These are phyloP conservation scores for Themeda triandra DNA, from an alignment of 176 grass and related monocot genomes.

Conservation along the genomic window DNA sequence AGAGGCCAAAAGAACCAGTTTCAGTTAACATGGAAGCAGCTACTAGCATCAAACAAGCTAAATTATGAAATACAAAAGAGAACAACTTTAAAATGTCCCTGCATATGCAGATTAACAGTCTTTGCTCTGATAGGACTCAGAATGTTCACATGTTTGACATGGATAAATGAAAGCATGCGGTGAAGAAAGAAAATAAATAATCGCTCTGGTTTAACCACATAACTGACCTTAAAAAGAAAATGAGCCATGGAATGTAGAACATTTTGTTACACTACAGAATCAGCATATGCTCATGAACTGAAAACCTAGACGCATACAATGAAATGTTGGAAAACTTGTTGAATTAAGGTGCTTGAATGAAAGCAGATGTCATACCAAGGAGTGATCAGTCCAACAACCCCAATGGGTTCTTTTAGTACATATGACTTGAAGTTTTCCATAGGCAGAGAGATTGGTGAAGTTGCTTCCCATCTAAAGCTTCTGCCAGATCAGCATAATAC, in stretches of 20 bases:
- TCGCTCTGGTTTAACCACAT: neutral
- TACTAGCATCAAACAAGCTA: conserved; percentile 6
- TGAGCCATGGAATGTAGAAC: neutral
- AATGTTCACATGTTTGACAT: neutral
- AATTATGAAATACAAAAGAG: neutral
- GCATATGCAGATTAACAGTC: neutral
- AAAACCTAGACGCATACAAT: neutral
- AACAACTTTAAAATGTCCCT: neutral
- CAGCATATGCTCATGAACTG: neutral
- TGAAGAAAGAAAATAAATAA: neutral
- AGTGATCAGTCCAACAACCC: conserved; percentile 94
- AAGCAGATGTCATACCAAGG: conserved; percentile 69
- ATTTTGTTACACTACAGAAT: neutral
- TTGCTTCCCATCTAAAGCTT: conserved; percentile 83
- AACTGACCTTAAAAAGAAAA: conserved; percentile 8
- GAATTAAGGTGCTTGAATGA: conserved; percentile 8
- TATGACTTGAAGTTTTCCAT: conserved; percentile 84
- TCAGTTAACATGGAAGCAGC: neutral
- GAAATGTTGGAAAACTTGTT: neutral
- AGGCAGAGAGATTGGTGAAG: conserved; percentile 66
- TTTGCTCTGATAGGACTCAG: neutral
- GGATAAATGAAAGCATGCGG: neutral
- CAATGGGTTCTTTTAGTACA: conserved; percentile 83
- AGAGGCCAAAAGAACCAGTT: neutral
- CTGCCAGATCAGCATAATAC: conserved; percentile 84